A percentile compares a stretch with the other conserved stretches of the same genome.
Conservation (phyloP, 2,329 filamentous ascomycete species). For the Pseudogymnoascus sp. region DNA sequence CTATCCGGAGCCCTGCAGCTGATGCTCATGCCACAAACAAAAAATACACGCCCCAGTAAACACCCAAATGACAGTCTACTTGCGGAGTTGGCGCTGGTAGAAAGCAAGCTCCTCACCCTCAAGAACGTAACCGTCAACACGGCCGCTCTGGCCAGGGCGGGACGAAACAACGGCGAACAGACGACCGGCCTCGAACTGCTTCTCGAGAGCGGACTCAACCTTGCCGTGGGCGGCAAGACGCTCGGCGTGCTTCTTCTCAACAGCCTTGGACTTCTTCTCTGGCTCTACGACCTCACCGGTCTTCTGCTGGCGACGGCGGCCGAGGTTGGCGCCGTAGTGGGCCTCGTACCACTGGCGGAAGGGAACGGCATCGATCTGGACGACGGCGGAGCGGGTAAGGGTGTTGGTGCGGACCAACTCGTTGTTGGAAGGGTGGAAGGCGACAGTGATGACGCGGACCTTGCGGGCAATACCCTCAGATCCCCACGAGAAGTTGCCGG, state of each 20-base stretch:
- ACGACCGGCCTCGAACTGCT: slow-evolving; percentile 99
- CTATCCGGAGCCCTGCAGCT: slow-evolving; percentile 8
- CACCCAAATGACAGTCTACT: slow-evolving; percentile 54
- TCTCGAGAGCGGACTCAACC: slow-evolving; percentile 87
- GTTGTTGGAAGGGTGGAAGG: slow-evolving; percentile 99
- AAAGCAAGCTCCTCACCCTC: slow-evolving; percentile 99
- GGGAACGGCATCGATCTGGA: slow-evolving; percentile 96
- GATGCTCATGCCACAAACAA: slow-evolving; percentile 9
- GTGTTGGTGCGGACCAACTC: slow-evolving; percentile 99
- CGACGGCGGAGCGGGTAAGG: slow-evolving; percentile 96
- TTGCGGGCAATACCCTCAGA: slow-evolving; percentile 98
- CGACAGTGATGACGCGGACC: slow-evolving; percentile 96
- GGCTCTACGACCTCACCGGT: slow-evolving; percentile 33
- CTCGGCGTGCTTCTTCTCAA: slow-evolving; percentile 93
- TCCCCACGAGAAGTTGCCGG: slow-evolving; percentile 99
- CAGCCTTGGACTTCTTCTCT: slow-evolving; percentile 91
- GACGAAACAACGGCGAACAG: slow-evolving; percentile 88
- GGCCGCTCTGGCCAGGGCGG: slow-evolving; percentile 93
- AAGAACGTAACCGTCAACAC: slow-evolving; percentile 93
- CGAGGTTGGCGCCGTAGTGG: slow-evolving; percentile 89
- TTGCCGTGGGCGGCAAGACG: slow-evolving; percentile 79
- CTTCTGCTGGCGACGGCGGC: slow-evolving; percentile 87
- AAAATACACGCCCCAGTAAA: slow-evolving; percentile 20
- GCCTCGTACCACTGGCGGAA: slow-evolving; percentile 99
- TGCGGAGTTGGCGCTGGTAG: slow-evolving; percentile 99